Conservation (phyloP, 1,284 basidiomycete species). For the Omphalotus olearius region DNA sequence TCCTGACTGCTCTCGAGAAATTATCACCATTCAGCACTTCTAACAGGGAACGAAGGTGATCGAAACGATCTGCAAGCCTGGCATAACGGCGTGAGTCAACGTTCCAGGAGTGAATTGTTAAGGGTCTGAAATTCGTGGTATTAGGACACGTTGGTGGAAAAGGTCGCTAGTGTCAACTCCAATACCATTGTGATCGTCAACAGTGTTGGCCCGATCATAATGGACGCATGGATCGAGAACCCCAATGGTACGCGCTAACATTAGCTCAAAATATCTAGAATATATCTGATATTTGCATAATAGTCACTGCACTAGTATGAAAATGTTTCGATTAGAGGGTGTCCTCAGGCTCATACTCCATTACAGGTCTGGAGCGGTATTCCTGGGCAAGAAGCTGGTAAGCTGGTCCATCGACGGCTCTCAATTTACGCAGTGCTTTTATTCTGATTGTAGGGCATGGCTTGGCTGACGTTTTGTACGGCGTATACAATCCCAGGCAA, state of each 20-base stretch:
- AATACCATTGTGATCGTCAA: slow-evolving; percentile 78
- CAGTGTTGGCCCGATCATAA: slow-evolving; percentile 63
- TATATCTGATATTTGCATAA: background rate
- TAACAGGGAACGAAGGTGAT: slow-evolving; percentile 52
- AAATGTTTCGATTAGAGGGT: no score
- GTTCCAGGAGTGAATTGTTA: slow-evolving; percentile 17
- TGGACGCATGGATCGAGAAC: slow-evolving; percentile 66
- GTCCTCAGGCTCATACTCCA: background rate
- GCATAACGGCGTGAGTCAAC: slow-evolving; percentile 42
- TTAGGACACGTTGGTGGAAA: slow-evolving; percentile 51
- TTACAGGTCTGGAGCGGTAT: slow-evolving; percentile 49
- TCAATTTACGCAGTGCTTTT: background rate
- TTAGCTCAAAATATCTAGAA: background rate
- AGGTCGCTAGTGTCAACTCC: slow-evolving; percentile 48
- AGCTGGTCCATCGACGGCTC: slow-evolving; percentile 5
- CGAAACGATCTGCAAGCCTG: slow-evolving; percentile 67
- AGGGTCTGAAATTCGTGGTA: background rate
- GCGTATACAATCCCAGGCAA: slow-evolving; percentile 61
- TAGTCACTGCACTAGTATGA: slow-evolving; percentile 50
- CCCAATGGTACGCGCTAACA: slow-evolving; percentile 42
- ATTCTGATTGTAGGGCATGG: slow-evolving; percentile 43
- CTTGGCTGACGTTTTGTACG: slow-evolving; percentile 59
- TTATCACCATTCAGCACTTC: background rate
- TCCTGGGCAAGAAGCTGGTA: slow-evolving; percentile 70
- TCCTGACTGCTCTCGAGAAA: no score